phyloP scores from a whole-genome alignment of 441 rosid genomes.

The Arabidopsis hybrid region DNA sequence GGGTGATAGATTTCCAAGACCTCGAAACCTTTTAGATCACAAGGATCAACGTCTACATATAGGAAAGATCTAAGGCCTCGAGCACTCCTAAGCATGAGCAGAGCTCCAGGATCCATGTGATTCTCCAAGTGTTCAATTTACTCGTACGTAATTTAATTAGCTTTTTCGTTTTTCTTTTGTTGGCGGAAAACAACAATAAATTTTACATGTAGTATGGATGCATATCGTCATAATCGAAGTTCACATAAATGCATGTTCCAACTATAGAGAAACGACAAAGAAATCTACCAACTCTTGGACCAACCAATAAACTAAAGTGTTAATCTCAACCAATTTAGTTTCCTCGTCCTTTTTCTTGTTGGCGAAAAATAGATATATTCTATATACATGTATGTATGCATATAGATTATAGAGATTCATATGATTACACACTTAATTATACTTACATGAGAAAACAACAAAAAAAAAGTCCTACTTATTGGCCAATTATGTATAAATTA shows the following conservation, averaged over 20 bases:
- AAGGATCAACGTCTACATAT: conserved; percentile 68
- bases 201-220: background rate
- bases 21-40: conserved; percentile 75
- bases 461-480: background rate
- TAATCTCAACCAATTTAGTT: background rate
- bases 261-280: background rate
- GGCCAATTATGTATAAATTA: background rate
- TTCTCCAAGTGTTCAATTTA: conserved; percentile 65
- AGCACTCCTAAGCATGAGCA: conserved; percentile 83
- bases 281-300: background rate
- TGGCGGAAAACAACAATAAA: background rate
- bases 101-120: conserved; percentile 74
- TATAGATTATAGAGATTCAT: background rate
- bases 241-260: background rate
- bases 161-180: background rate
- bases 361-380: background rate
- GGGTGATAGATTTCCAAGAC: conserved; percentile 75
- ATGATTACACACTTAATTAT: background rate
- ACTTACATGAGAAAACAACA: background rate
- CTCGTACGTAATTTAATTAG: conserved; percentile 9
- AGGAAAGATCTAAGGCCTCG: conserved; percentile 84
- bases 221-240: background rate
- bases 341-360: background rate
- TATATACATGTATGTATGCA: background rate
- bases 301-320: background rate